Base-by-base conservation (phyloP, 257 asterid species). In the Striga asiatica region DNA sequence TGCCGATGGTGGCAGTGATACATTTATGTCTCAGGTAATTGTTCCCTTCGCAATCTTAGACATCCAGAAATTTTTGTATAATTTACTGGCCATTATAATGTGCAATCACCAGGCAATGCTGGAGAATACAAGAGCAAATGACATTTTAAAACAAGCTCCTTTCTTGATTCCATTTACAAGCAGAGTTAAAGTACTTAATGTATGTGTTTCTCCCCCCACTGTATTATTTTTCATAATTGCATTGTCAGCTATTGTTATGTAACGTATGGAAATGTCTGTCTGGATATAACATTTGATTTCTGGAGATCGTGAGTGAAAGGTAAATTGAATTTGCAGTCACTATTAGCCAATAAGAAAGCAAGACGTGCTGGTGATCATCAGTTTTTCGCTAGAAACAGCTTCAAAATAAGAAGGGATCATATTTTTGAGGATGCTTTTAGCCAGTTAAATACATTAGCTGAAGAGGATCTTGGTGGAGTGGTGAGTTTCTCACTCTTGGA, bases 101-200 rank as follows among this genome's bases (percentile, higher is more conserved):
- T 61, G 58, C 55, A 23, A 54, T 50, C 69, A 51, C 54, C 83
- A 84, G 95, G 97, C 97, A 56, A 71, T 74, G 74, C 79, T 67
- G 17, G 97, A 82, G 78, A 84, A 79, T 53, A 71, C 94, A 38
- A 81, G 86, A 78, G 97, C 94, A 13, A 77, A 74, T 61, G 94
- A 92, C 64, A 74, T 92, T 66, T 78, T 92, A 57, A 92, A 81
- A 70, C 89, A 74, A 54, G 97, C 99, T 71, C 95, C 99, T 47
- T 92, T 92, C 78, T 71, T 88, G 79, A 94, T 92, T 64, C 97
- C 99, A 46, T 92, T 92, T 78, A 88, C 97, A 18, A 77, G 79
- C 83, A 83, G 95, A 74, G 95, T 92, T 73, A 83, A 92, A 80
- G 78, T 88, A 73, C 82, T 80, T 74, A 67, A 85, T 39, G 98